These are phyloP conservation scores for Ophiostoma pallidulum DNA, from an alignment of 2,329 filamentous ascomycete genomes.

Conservation along the genomic window DNA sequence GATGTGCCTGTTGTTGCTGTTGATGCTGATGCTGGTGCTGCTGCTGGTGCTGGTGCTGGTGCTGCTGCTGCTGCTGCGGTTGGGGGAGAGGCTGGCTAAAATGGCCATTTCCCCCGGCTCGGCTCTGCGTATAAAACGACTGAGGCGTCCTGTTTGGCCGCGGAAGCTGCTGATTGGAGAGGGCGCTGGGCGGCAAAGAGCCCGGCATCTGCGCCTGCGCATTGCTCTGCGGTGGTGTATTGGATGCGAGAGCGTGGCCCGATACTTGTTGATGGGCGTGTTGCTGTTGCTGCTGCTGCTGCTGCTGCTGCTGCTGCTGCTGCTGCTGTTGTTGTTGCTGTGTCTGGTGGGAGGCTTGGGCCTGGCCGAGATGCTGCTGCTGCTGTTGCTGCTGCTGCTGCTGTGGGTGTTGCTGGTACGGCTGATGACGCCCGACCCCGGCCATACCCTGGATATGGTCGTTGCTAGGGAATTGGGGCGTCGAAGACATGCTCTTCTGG, in stretches of 20 bases:
- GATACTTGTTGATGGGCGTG: slow-evolving; percentile 13
- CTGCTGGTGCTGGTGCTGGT: slow-evolving; percentile 10
- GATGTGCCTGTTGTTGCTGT: slow-evolving; percentile 17
- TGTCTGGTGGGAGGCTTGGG: slow-evolving; percentile 15
- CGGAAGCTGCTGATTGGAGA: slow-evolving; percentile 18
- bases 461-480: slow-evolving; percentile 12
- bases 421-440: background rate
- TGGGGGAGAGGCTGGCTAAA: slow-evolving; percentile 13
- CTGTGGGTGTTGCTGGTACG: slow-evolving; percentile 2
- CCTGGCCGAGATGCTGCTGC: slow-evolving; percentile 7
- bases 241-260: slow-evolving; percentile 16
- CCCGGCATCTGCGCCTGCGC: slow-evolving; percentile 18
- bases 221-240: slow-evolving; percentile 13
- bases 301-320: slow-evolving; percentile 11
- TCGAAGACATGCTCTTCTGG: slow-evolving; percentile 14
- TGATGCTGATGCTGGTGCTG: slow-evolving; percentile 11
- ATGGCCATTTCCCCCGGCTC: background rate
- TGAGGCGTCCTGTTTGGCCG: slow-evolving; percentile 11
- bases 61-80: slow-evolving; percentile 12
- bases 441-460: slow-evolving; percentile 12
- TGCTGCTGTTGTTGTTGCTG: slow-evolving; percentile 7
- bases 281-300: slow-evolving; percentile 12
- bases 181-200: slow-evolving; percentile 8
- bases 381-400: slow-evolving; percentile 10
- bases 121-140: slow-evolving; percentile 9